Conservation (phyloP, 306 rosid species). For the Pachyrhizus erosus region DNA sequence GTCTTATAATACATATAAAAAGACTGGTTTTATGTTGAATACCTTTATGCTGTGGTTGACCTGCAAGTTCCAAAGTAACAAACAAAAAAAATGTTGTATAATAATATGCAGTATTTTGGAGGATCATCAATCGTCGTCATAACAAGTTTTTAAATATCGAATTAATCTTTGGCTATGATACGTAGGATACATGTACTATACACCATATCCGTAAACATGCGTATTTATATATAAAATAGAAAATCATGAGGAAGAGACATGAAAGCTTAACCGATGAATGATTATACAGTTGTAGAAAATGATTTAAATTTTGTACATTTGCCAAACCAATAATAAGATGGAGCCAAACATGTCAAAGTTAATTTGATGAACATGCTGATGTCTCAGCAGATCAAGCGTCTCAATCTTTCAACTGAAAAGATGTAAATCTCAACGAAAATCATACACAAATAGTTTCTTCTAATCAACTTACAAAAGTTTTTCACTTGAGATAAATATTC, state of each 20-base stretch:
- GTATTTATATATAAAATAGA: not conserved
- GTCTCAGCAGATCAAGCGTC: conserved; percentile 35
- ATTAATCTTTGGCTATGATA: not conserved
- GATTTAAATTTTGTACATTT: not conserved
- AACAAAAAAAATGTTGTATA: not conserved
- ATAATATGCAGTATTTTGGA: not conserved
- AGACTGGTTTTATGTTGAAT: not conserved
- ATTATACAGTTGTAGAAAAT: conserved; percentile 18
- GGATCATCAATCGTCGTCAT: not conserved
- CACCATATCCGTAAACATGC: not conserved
- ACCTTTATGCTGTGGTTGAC: conserved; percentile 23
- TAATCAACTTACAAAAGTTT: not conserved
- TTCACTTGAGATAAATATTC: too few species aligned
- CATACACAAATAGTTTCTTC: not conserved
- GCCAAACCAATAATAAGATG: not conserved
- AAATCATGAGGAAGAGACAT: not conserved
- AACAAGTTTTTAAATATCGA: not conserved
- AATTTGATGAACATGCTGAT: conserved; percentile 20
- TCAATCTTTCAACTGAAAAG: conserved; percentile 40
- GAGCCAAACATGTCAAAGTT: conserved; percentile 40
- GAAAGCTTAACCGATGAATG: conserved; percentile 29
- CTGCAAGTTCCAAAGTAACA: conserved; percentile 14
- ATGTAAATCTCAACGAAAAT: not conserved
- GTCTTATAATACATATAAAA: not conserved
- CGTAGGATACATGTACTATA: not conserved